Conservation (phyloP, 768 basidiomycete species). For the Termitomyces sp. region DNA sequence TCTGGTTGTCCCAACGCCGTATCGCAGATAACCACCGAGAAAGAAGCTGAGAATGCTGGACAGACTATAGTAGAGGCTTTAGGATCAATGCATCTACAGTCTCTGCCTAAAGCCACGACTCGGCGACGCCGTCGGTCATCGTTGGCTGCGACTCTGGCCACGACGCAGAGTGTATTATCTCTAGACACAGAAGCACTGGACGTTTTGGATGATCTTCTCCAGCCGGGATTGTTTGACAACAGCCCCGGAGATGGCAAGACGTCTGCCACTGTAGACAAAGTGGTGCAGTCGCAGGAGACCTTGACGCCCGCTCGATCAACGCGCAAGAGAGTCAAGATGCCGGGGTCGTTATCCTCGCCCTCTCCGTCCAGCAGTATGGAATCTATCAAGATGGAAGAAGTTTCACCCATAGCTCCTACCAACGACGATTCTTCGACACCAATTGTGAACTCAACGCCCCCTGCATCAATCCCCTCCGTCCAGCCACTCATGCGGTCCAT, state of each 20-base stretch:
- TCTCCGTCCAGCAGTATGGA: conserved; percentile 35
- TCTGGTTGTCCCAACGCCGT: conserved; percentile 50
- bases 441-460: conserved; percentile 1
- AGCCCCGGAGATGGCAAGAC: conserved; percentile 8
- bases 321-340: conserved; percentile 35
- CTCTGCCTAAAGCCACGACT: conserved; percentile 20
- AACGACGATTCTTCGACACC: not conserved
- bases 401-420: not conserved
- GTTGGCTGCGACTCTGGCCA: conserved; percentile 19
- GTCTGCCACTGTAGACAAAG: conserved; percentile 20
- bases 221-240: conserved; percentile 35
- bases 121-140: conserved; percentile 28
- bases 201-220: conserved; percentile 38
- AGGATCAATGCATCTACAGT: conserved; percentile 38
- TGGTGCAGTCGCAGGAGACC: conserved; percentile 32
- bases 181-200: conserved; percentile 42
- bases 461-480: conserved; percentile 5
- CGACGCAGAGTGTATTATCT: conserved; percentile 42
- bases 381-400: conserved; percentile 8
- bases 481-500: conserved; percentile 39
- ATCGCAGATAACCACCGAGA: conserved; percentile 14
- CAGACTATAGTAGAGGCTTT: conserved; percentile 35
- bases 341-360: conserved; percentile 48
- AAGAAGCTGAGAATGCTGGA: conserved; percentile 9
- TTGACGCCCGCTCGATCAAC: conserved; percentile 18